phyloP scores from a whole-genome alignment of 352 stramenopile genomes.

The Phytophthora pistaciae region DNA sequence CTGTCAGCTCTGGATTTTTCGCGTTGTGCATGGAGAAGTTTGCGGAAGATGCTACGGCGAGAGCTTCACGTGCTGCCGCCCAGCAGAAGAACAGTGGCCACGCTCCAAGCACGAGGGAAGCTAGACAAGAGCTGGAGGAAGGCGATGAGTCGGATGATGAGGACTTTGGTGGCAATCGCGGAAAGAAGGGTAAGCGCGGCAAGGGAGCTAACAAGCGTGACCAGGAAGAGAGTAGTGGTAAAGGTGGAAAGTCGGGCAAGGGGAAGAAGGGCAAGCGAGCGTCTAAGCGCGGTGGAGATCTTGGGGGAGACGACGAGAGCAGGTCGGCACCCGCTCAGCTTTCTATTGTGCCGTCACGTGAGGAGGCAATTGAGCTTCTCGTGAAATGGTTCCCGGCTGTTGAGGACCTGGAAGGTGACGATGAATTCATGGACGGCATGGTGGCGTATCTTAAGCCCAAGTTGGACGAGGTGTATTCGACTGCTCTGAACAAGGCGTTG shows the following conservation, averaged over 20 bases:
- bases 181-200: slow-evolving; percentile 58
- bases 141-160: slow-evolving; percentile 52
- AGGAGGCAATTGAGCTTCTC: slow-evolving; percentile 58
- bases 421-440: slow-evolving; percentile 72
- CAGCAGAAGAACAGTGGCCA: slow-evolving; percentile 36
- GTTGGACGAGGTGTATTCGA: slow-evolving; percentile 61
- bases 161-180: slow-evolving; percentile 42
- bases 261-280: slow-evolving; percentile 54
- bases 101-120: slow-evolving; percentile 10
- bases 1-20: slow-evolving; percentile 70
- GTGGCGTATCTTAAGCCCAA: slow-evolving; percentile 52
- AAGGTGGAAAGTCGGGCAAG: slow-evolving; percentile 45
- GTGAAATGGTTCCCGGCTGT: slow-evolving; percentile 53
- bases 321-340: slow-evolving; percentile 10
- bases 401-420: slow-evolving; percentile 63
- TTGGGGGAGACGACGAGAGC: slow-evolving; percentile 17
- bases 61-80: slow-evolving; percentile 47
- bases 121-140: slow-evolving; percentile 39
- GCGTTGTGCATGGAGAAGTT: slow-evolving; percentile 55
- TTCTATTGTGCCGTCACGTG: slow-evolving; percentile 61
- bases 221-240: slow-evolving; percentile 28
- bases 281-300: slow-evolving; percentile 43
- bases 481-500: slow-evolving; percentile 55
- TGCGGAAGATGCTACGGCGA: slow-evolving; percentile 52
- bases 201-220: slow-evolving; percentile 46